Conservation (phyloP, 73 alveolate species). For the Paramecium tetraurelia region DNA sequence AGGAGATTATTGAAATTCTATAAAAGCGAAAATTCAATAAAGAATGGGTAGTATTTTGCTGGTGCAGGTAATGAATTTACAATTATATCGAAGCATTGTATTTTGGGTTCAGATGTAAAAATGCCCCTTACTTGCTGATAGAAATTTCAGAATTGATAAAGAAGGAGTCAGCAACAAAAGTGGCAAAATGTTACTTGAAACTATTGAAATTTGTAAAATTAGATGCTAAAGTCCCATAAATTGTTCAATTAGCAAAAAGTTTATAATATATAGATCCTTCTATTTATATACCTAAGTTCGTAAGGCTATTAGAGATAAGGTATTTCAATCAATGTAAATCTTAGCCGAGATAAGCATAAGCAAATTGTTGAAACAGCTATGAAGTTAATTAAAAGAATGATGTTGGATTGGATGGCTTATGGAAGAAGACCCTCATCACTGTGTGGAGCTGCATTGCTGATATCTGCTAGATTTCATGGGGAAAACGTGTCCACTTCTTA, state of each 20-base stretch:
- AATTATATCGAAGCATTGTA: slow-evolving; percentile 62
- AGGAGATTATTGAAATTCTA: background rate
- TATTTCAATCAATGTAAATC: background rate
- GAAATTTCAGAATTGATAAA: slow-evolving; percentile 94
- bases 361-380: slow-evolving; percentile 86
- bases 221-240: slow-evolving; percentile 6
- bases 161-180: slow-evolving; percentile 75
- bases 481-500: slow-evolving; percentile 79
- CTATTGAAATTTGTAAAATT: slow-evolving; percentile 74
- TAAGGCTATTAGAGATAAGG: slow-evolving; percentile 69
- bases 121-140: slow-evolving; percentile 87
- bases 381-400: slow-evolving; percentile 88
- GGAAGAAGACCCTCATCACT: slow-evolving; percentile 98
- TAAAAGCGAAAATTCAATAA: background rate
- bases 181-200: slow-evolving; percentile 87
- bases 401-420: slow-evolving; percentile 95
- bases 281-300: slow-evolving; percentile 85
- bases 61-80: background rate
- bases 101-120: slow-evolving; percentile 87
- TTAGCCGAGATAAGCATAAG: slow-evolving; percentile 76
- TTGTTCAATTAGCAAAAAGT: slow-evolving; percentile 37
- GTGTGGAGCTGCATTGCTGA: slow-evolving; percentile 98
- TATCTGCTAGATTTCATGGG: slow-evolving; percentile 92
- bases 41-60: background rate
- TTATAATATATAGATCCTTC: slow-evolving; percentile 90